phyloP scores from a whole-genome alignment of 345 rosid genomes.

The Moricandia moricandioides region DNA sequence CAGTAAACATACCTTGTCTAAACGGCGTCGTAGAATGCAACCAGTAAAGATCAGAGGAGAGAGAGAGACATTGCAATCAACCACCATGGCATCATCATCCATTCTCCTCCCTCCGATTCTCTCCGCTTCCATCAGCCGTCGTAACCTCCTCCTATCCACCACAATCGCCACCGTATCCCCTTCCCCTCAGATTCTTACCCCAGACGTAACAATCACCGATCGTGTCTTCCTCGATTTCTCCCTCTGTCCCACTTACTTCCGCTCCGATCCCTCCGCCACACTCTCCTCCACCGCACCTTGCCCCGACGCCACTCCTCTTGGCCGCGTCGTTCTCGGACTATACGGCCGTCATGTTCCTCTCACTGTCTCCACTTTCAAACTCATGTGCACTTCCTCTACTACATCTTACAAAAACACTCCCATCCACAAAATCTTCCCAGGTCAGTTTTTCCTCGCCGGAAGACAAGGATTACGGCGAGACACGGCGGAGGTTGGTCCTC shows the following conservation, averaged over 20 bases:
- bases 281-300: conserved; percentile 55
- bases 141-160: conserved; percentile 46
- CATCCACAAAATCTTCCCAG: conserved; percentile 75
- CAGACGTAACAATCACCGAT: conserved; percentile 79
- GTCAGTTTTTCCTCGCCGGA: conserved; percentile 77
- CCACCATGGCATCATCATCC: conserved; percentile 42
- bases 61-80: neutral
- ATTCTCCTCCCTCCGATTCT: conserved; percentile 25
- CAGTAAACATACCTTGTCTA: neutral
- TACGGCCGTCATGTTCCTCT: conserved; percentile 73
- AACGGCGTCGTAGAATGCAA: neutral
- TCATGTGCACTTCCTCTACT: conserved; percentile 63
- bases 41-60: neutral
- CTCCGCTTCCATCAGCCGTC: conserved; percentile 36
- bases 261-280: conserved; percentile 45
- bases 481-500: conserved; percentile 53
- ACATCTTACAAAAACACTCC: conserved; percentile 69
- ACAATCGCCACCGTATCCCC: conserved; percentile 41
- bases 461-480: conserved; percentile 62
- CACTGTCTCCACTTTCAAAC: conserved; percentile 81
- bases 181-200: conserved; percentile 22
- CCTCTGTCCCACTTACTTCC: conserved; percentile 70
- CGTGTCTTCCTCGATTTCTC: conserved; percentile 88
- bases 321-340: conserved; percentile 77
- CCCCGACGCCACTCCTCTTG: conserved; percentile 54